These are phyloP conservation scores for Colletotrichum sp. DNA, from an alignment of 2,329 filamentous ascomycete genomes.

Conservation along the genomic window DNA sequence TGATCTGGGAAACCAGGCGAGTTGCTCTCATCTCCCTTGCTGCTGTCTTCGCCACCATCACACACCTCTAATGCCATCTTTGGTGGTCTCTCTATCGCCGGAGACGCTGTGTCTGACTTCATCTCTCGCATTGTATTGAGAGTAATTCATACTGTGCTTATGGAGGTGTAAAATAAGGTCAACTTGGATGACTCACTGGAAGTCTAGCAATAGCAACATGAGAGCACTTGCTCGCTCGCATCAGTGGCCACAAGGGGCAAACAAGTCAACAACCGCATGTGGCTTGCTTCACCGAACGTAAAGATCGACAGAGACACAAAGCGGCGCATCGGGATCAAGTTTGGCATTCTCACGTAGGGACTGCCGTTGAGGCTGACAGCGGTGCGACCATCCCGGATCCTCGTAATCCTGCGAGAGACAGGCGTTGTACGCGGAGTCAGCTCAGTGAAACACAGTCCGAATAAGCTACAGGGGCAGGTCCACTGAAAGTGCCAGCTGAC, in stretches of 20 bases:
- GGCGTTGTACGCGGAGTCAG: neutral
- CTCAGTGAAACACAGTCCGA: neutral
- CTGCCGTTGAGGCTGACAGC: neutral
- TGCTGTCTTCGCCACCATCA: too few relatives aligned
- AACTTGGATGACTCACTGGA: neutral
- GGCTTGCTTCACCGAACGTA: neutral
- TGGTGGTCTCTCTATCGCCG: neutral
- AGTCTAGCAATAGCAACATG: neutral
- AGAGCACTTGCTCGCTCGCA: neutral
- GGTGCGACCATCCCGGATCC: neutral
- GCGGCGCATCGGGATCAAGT: neutral
- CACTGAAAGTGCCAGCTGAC: neutral
- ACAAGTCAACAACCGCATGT: neutral
- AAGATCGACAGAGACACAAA: neutral
- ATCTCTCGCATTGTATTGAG: neutral
- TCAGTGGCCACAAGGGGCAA: neutral
- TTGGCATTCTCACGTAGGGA: neutral
- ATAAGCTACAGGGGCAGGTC: neutral
- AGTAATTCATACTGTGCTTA: accelerated
- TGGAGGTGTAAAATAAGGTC: neutral
- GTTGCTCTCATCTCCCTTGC: too few relatives aligned
- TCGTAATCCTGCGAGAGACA: neutral
- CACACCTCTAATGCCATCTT: too few relatives aligned
- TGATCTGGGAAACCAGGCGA: too few relatives aligned
- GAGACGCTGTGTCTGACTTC: neutral